Evolutionary conservation across 2,329 filamentous ascomycete species (phyloP).

Genomic region (Calonectria hawksworthii): DNA sequence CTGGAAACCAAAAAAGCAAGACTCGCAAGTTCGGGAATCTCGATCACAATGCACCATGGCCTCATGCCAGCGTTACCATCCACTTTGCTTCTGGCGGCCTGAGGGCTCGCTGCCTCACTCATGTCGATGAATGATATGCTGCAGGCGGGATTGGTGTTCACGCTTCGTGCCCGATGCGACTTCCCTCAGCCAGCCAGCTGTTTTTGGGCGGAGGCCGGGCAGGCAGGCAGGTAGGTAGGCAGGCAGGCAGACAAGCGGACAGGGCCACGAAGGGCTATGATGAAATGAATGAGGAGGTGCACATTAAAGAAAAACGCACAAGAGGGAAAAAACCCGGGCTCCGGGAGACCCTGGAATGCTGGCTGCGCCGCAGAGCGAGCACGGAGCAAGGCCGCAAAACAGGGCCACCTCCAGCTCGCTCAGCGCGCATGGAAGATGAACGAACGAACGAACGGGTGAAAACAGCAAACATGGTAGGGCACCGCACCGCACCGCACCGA

Average conservation of each 20-base stretch:
- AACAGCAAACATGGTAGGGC: not conserved
- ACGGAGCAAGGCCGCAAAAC: constrained; percentile 17
- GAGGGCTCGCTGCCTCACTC: constrained; percentile 1
- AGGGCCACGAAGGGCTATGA: not conserved
- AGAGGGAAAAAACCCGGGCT: not conserved
- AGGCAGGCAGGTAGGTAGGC: not conserved
- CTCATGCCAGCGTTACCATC: constrained; percentile 46
- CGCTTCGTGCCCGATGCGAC: constrained; percentile 17
- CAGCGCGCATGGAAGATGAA: constrained; percentile 4
- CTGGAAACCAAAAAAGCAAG: constrained; percentile 26
- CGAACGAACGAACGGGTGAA: constrained; percentile 11
- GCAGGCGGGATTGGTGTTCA: not conserved
- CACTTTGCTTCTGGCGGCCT: constrained; percentile 27
- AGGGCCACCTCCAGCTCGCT: not conserved
- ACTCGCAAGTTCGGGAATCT: constrained; percentile 18
- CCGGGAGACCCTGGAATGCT: not conserved
- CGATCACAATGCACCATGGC: constrained; percentile 38
- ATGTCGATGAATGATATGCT: not conserved
- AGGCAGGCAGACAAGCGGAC: not conserved
- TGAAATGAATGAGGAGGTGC: constrained; percentile 6
- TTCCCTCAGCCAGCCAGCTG: not conserved
- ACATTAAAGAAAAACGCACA: not conserved
- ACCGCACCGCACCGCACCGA: constrained; percentile 2
- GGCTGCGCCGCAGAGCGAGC: constrained; percentile 10
- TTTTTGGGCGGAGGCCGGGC: not conserved